Conservation (phyloP, 495 filamentous ascomycete species). For the Penicillium verhagenii region DNA sequence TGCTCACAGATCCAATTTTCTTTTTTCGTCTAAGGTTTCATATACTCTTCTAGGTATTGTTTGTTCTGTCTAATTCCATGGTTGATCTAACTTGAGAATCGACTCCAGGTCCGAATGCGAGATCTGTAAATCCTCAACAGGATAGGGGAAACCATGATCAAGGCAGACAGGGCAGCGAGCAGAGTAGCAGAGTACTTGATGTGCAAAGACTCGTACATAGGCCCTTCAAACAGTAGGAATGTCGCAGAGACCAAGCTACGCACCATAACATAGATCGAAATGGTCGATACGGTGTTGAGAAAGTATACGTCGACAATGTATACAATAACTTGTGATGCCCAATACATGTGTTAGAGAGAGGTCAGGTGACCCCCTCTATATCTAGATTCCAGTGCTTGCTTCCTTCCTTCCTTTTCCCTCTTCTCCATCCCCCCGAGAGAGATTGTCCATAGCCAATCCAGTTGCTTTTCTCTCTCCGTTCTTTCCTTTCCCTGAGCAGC, state of each 20-base stretch:
- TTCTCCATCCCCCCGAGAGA: too few relatives aligned
- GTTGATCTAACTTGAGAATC: constrained; percentile 14
- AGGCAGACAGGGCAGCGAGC: constrained; percentile 51
- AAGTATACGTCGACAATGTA: constrained; percentile 58
- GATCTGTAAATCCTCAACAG: constrained; percentile 34
- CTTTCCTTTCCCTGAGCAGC: too few relatives aligned
- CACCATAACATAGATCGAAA: constrained; percentile 63
- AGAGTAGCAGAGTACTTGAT: constrained; percentile 60
- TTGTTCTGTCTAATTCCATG: background rate
- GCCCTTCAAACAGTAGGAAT: constrained; percentile 27
- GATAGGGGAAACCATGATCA: constrained; percentile 36
- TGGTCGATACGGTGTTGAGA: constrained; percentile 49
- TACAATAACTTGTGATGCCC: constrained; percentile 33
- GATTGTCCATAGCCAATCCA: too few relatives aligned
- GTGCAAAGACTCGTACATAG: constrained; percentile 39
- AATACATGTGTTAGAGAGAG: too few relatives aligned
- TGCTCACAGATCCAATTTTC: background rate
- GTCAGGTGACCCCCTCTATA: too few relatives aligned
- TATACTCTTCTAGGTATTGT: too few relatives aligned
- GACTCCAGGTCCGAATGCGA: constrained; percentile 27
- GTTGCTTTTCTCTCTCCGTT: too few relatives aligned
- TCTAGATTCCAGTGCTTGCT: too few relatives aligned
- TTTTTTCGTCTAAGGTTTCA: background rate
- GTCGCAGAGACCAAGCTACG: constrained; percentile 53
- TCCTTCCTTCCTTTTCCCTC: too few relatives aligned